Base-by-base conservation (phyloP, 176 grass and related monocot genomes). In the Cenchrus purpureus region DNA sequence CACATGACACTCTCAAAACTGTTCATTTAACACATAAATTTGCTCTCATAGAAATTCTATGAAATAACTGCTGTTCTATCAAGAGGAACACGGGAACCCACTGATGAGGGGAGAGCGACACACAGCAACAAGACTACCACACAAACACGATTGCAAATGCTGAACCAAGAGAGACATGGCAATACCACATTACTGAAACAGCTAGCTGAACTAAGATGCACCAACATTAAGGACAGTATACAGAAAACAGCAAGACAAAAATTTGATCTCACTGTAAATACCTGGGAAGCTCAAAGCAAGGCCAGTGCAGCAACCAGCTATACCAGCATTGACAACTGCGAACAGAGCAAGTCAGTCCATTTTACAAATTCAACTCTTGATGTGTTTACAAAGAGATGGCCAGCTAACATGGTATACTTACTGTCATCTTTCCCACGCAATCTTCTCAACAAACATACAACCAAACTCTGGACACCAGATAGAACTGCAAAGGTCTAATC, bases 341-440 rank as follows among this genome's bases (percentile, higher is more conserved):
- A 82, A 83, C 65, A 77, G 11, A 87, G 56, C 85, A 85, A 73
- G 59, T 57, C 32, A 85, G 77, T 31, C 77, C 80, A 90, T 83
- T 13, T 10, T 65, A n/a, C 29, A 60, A 11, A 77, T 85, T 37
- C 44, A 82, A 53, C 3, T 50, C 14, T 31, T 10, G 68, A 84
- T 54, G 61, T 54, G 14, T 48, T 66, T 50, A 51, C 10, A 85
- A 84, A 85, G 9, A 79, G 5, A 12, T 80, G 37, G 16, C 5
- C 1, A 15, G 62, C 14, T 49, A 17, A 77, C 50, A 32, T 48
- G 46, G 71, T 58, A 37, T 66, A 88, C 87, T 64, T 82, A 99
- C 97, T 91, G 83, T 99, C 97, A 85, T 99, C 97, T 88, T 96
- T 99, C 76, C 94, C 92, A 44, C 97, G 97, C 58, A 99, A 19